phyloP scores from a whole-genome alignment of 768 basidiomycete genomes.

The Russula vinacea region DNA sequence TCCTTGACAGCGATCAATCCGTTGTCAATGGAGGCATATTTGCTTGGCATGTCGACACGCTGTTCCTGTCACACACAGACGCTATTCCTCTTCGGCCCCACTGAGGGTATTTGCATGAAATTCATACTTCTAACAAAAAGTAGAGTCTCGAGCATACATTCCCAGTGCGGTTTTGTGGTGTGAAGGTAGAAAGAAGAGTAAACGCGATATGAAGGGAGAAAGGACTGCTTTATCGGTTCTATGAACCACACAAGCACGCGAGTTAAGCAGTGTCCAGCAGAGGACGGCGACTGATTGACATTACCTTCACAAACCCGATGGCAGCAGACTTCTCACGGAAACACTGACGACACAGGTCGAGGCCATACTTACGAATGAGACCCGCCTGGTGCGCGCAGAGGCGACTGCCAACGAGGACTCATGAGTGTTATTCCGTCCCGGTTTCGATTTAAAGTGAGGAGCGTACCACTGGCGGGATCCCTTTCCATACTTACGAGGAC shows the following conservation, averaged over 20 bases:
- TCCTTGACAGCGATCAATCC: background rate
- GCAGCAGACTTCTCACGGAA: conserved; percentile 94
- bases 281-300: conserved; percentile 28
- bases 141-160: conserved; percentile 16
- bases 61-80: background rate
- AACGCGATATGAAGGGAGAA: background rate
- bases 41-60: background rate
- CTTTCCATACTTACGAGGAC: conserved; percentile 92
- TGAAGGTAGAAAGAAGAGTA: background rate
- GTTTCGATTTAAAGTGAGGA: background rate
- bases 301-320: conserved; percentile 93
- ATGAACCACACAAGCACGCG: background rate
- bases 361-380: conserved; percentile 95
- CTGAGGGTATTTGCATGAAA: conserved; percentile 1
- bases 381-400: conserved; percentile 96
- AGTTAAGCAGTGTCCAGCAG: background rate
- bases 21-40: background rate
- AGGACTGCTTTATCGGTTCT: conserved; percentile 22
- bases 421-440: conserved; percentile 8
- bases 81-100: background rate
- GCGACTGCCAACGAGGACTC: conserved; percentile 52
- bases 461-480: conserved; percentile 88
- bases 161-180: conserved; percentile 13
- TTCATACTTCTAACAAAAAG: conserved; percentile 5
- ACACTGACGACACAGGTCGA: conserved; percentile 97